phyloP scores from a whole-genome alignment of 352 stramenopile genomes.

The Globisporangium cystogenes region DNA sequence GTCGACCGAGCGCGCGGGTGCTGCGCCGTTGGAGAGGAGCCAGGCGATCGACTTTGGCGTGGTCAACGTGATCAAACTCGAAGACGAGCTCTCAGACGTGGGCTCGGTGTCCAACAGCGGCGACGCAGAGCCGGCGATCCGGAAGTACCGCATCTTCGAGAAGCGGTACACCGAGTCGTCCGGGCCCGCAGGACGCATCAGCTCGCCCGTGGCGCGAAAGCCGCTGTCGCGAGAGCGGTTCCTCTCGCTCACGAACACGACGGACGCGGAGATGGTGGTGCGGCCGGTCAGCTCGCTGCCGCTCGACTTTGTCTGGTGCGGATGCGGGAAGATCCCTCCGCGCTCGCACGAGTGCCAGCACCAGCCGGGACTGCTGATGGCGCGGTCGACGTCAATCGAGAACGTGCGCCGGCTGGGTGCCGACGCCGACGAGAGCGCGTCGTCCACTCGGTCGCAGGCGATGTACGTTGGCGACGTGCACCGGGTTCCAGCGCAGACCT shows the following conservation, averaged over 20 bases:
- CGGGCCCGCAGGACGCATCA: neutral
- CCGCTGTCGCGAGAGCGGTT: slow-evolving; percentile 11
- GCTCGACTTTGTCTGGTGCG: slow-evolving; percentile 52
- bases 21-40: neutral
- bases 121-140: slow-evolving; percentile 30
- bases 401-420: slow-evolving; percentile 21
- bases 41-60: slow-evolving; percentile 43
- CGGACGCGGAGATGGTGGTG: slow-evolving; percentile 40
- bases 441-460: slow-evolving; percentile 1
- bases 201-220: slow-evolving; percentile 6
- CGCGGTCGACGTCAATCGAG: slow-evolving; percentile 21
- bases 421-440: neutral
- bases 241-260: slow-evolving; percentile 59
- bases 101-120: slow-evolving; percentile 10
- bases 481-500: slow-evolving; percentile 36
- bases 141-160: slow-evolving; percentile 64
- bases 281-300: slow-evolving; percentile 70
- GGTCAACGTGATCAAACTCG: slow-evolving; percentile 66
- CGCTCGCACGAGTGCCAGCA: slow-evolving; percentile 7
- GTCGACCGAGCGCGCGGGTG: neutral
- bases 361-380: slow-evolving; percentile 15
- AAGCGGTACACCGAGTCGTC: slow-evolving; percentile 11
- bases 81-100: slow-evolving; percentile 49
- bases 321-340: slow-evolving; percentile 5
- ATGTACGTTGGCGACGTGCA: slow-evolving; percentile 53